Conservation (phyloP, 495 filamentous ascomycete species). For the Aspergillus cavernicola region DNA sequence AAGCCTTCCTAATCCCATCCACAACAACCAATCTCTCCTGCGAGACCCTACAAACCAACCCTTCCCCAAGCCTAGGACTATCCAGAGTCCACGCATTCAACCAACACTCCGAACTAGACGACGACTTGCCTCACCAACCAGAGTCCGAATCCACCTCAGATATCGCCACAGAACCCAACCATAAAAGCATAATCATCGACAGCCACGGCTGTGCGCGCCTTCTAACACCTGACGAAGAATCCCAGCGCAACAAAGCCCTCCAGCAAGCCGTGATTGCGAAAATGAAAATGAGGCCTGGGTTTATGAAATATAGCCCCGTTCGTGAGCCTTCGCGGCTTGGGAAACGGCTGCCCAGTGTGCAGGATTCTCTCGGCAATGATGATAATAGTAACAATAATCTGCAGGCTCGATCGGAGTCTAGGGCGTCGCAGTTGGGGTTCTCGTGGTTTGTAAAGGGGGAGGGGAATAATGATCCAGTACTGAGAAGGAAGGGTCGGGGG, state of each 20-base stretch:
- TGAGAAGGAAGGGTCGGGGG: background rate
- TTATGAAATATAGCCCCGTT: background rate
- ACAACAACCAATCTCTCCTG: conserved; percentile 1
- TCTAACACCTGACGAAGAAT: conserved; percentile 20
- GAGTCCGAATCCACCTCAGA: background rate
- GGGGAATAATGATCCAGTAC: too few relatives aligned
- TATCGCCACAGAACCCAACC: background rate
- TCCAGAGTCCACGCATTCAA: background rate
- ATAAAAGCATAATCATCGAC: conserved; percentile 23
- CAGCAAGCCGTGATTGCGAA: conserved; percentile 29
- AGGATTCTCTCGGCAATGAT: too few relatives aligned
- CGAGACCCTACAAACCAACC: background rate
- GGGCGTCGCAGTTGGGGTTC: too few relatives aligned
- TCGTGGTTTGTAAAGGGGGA: too few relatives aligned
- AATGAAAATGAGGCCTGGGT: conserved; percentile 26
- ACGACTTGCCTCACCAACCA: background rate
- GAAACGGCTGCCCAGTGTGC: too few relatives aligned
- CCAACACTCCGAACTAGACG: conserved; percentile 1
- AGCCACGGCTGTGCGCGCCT: conserved; percentile 16
- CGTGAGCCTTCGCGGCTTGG: background rate
- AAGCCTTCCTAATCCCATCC: conserved; percentile 23
- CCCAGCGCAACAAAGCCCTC: conserved; percentile 16
- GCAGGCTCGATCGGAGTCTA: background rate
- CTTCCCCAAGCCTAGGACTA: conserved; percentile 13
- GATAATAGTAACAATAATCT: too few relatives aligned